These are phyloP conservation scores for Jatropha podagrica DNA, from an alignment of 441 rosid species.

Conservation along the genomic window DNA sequence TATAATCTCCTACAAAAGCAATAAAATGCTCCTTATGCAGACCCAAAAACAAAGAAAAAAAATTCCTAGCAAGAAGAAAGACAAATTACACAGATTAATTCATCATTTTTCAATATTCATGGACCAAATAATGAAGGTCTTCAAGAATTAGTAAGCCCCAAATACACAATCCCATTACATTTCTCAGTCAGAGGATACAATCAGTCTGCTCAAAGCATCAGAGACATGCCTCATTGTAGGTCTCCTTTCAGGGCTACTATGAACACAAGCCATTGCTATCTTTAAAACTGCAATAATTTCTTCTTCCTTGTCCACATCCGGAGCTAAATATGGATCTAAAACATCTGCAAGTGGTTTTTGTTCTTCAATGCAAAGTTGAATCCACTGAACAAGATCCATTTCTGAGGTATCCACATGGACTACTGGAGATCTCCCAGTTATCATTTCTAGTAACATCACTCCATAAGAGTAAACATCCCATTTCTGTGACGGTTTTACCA, in stretches of 20 bases:
- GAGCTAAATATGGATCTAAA: slow-evolving; percentile 71
- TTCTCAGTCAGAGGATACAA: slow-evolving; percentile 39
- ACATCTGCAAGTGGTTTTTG: slow-evolving; percentile 79
- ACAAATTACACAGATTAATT: slow-evolving; percentile 8
- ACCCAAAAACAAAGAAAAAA: slow-evolving; percentile 13
- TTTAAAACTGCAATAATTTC: slow-evolving; percentile 78
- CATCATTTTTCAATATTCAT: slow-evolving; percentile 11
- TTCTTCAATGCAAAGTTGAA: slow-evolving; percentile 86
- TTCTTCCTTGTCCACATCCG: slow-evolving; percentile 76
- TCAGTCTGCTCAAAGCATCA: slow-evolving; percentile 59
- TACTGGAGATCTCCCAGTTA: slow-evolving; percentile 62
- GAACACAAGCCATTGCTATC: slow-evolving; percentile 80
- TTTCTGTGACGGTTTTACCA: slow-evolving; percentile 89
- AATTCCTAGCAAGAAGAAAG: slow-evolving; percentile 20
- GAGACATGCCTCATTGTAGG: slow-evolving; percentile 79
- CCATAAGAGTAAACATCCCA: slow-evolving; percentile 99
- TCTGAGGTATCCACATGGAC: slow-evolving; percentile 63
- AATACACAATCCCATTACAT: slow-evolving; percentile 9
- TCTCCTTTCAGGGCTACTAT: slow-evolving; percentile 73
- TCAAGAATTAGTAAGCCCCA: slow-evolving; percentile 9
- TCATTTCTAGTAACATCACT: slow-evolving; percentile 78
- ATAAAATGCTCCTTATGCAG: slow-evolving; percentile 21
- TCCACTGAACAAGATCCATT: slow-evolving; percentile 77
- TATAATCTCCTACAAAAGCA: slow-evolving; percentile 5
- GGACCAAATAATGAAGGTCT: background rate